Percentiles rank a stretch among this genome's conserved stretches.
Evolutionary conservation across 192 early-diverging fungal species (phyloP).

Genomic region (Gaertneriomyces sp.): DNA sequence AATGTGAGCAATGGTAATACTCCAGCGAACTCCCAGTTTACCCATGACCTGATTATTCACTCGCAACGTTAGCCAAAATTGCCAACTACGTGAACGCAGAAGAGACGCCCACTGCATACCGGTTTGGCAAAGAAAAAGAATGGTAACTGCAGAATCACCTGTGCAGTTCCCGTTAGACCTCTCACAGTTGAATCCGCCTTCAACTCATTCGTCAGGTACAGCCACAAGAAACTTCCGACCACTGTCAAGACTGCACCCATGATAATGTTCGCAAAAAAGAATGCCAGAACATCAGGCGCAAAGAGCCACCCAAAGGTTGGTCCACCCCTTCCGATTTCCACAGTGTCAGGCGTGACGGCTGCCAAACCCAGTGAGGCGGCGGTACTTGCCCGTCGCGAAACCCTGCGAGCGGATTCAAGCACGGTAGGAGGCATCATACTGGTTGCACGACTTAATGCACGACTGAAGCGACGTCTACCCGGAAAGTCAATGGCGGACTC

Average conservation of each 20-base stretch:
- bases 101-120: constrained; percentile 2
- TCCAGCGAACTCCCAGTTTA: constrained; percentile 14
- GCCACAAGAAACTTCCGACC: constrained; percentile 24
- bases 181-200: constrained; percentile 23
- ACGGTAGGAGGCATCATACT: constrained; percentile 4
- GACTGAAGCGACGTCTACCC: too few species aligned
- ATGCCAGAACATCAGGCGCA: constrained; percentile 23
- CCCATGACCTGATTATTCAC: constrained; percentile 16
- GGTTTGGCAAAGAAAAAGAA: constrained; percentile 34
- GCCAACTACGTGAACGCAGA: background rate
- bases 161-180: constrained; percentile 26
- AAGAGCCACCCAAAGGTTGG: constrained; percentile 27
- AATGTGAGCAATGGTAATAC: constrained; percentile 21
- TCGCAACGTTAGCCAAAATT: background rate
- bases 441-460: background rate
- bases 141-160: constrained; percentile 29
- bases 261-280: constrained; percentile 23
- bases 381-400: constrained; percentile 17
- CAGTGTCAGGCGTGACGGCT: constrained; percentile 2
- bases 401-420: constrained; percentile 19
- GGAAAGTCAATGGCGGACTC: too few species aligned
- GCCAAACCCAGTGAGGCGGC: constrained; percentile 14
- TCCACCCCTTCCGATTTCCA: background rate
- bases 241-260: constrained; percentile 24
- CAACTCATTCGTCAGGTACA: constrained; percentile 24